phyloP scores from a whole-genome alignment of 257 asterid genomes.

The Fraxinus cuspidata region DNA sequence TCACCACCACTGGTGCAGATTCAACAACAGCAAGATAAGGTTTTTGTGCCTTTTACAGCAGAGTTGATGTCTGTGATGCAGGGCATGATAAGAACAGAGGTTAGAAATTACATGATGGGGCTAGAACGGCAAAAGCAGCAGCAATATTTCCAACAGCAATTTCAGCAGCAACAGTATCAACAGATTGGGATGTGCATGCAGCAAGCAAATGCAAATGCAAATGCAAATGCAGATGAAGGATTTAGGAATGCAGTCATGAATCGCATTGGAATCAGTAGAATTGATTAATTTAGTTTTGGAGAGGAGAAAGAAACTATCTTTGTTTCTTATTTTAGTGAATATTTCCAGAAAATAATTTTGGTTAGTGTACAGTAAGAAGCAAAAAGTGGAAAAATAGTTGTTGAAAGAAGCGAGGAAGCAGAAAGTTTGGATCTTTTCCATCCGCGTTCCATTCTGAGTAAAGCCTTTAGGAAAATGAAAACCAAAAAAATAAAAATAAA shows the following conservation, averaged over 20 bases:
- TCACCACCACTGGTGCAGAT: background rate
- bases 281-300: conserved; percentile 37
- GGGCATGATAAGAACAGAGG: conserved; percentile 81
- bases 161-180: conserved; percentile 38
- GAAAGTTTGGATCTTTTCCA: conserved; percentile 7
- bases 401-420: background rate
- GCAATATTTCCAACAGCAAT: conserved; percentile 18
- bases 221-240: conserved; percentile 56
- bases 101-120: conserved; percentile 70
- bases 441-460: conserved; percentile 3
- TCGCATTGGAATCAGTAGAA: conserved; percentile 60
- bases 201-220: conserved; percentile 44
- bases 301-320: conserved; percentile 43
- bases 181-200: conserved; percentile 59
- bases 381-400: conserved; percentile 10
- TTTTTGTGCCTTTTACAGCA: conserved; percentile 51
- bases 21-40: conserved; percentile 39
- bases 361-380: conserved; percentile 44
- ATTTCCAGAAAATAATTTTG: conserved; percentile 29
- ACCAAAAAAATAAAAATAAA: conserved; percentile 14
- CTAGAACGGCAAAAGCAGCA: conserved; percentile 45
- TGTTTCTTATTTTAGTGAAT: conserved; percentile 46
- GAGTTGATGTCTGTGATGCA: conserved; percentile 82
- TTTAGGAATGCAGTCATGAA: conserved; percentile 62
- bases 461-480: conserved; percentile 5